phyloP scores from a whole-genome alignment of 306 rosid genomes.

The Erythrophleum fordii region DNA sequence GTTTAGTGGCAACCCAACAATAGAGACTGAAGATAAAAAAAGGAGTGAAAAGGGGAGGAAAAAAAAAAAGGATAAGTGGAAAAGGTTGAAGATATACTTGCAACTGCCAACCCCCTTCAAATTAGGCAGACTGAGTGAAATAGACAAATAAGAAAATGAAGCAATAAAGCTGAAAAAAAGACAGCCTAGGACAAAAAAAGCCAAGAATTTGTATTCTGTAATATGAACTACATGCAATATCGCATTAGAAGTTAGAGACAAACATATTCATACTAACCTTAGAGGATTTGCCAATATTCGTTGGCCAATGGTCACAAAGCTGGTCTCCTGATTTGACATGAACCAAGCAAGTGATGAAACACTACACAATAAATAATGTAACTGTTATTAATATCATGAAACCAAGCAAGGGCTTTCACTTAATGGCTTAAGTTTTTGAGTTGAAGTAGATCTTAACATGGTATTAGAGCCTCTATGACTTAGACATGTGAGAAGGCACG shows the following conservation, averaged over 20 bases:
- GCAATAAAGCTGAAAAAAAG: background rate
- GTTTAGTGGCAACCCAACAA: background rate
- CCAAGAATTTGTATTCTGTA: background rate
- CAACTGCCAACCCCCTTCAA: background rate
- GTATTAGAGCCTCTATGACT: background rate
- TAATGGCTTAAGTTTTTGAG: background rate
- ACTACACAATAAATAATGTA: conserved; percentile 59
- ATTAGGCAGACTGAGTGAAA: background rate
- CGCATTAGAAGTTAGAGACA: conserved; percentile 12
- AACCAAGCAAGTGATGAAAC: conserved; percentile 99
- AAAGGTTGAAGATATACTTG: background rate
- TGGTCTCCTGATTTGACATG: conserved; percentile 98
- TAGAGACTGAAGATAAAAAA: background rate
- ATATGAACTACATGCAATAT: background rate
- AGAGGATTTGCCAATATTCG: conserved; percentile 94
- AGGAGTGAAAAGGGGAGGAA: background rate
- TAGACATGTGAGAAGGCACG: background rate
- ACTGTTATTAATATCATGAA: background rate
- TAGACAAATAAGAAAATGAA: background rate
- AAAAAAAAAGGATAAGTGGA: background rate
- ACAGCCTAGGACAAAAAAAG: background rate
- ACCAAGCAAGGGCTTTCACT: background rate
- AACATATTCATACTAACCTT: conserved; percentile 56
- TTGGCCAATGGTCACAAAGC: conserved; percentile 97
- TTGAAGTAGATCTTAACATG: background rate